Percentiles rank a stretch among this genome's conserved stretches.
These are phyloP conservation scores for Psidium friedrichsthalianum DNA, from an alignment of 345 rosid genomes.

Conservation along the genomic window DNA sequence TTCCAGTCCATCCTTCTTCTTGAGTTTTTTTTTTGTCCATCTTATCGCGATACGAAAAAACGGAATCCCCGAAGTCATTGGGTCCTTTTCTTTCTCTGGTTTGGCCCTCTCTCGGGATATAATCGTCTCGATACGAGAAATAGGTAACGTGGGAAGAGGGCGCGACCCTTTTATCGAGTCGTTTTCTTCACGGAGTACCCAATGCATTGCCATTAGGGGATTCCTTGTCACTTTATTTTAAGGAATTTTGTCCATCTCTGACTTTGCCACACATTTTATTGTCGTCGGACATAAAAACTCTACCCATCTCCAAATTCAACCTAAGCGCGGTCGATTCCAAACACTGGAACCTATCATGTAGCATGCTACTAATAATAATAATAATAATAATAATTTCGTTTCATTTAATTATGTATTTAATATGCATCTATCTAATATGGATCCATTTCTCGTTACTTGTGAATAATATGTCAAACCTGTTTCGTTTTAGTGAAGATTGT, in stretches of 20 bases:
- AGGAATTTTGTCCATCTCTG: background rate
- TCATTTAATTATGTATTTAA: background rate
- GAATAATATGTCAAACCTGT: background rate
- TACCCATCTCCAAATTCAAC: background rate
- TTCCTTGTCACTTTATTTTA: background rate
- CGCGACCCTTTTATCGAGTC: background rate
- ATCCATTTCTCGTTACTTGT: background rate
- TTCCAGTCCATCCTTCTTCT: background rate
- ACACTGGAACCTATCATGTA: too few relatives aligned
- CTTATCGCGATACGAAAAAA: background rate
- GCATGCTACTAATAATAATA: too few relatives aligned
- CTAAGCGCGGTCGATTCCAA: too few relatives aligned
- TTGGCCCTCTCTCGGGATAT: background rate
- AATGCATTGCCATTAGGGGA: too few relatives aligned
- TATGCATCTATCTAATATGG: background rate
- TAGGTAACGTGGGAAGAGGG: background rate
- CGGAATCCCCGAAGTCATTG: background rate
- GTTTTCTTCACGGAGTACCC: background rate
- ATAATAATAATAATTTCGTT: too few relatives aligned
- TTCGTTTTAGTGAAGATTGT: background rate
- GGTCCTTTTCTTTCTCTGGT: background rate
- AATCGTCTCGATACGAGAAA: background rate
- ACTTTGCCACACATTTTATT: accelerated
- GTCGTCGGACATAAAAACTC: background rate
- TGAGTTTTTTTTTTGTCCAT: background rate